Conservation (phyloP, 768 basidiomycete genomes). For the Mycena maculata region DNA sequence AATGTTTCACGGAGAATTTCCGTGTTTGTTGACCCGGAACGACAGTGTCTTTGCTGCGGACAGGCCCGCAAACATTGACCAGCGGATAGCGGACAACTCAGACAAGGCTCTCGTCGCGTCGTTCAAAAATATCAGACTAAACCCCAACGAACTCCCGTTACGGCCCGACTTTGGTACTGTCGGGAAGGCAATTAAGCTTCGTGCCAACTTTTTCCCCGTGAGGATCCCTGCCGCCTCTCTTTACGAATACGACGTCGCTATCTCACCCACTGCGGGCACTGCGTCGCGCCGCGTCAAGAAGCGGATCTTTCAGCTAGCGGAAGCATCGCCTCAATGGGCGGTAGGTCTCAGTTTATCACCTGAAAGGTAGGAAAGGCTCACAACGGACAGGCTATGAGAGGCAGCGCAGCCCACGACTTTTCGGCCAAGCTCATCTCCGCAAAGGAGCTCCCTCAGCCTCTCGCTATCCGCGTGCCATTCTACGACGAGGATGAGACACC, state of each 20-base stretch:
- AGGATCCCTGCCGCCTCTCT: conserved; percentile 59
- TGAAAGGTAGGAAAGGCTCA: conserved; percentile 44
- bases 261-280: conserved; percentile 62
- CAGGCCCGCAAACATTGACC: conserved; percentile 53
- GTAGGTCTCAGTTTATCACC: conserved; percentile 56
- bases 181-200: conserved; percentile 61
- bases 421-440: conserved; percentile 63
- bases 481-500: conserved; percentile 62
- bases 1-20: background rate
- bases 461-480: conserved; percentile 56
- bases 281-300: conserved; percentile 64
- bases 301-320: conserved; percentile 74
- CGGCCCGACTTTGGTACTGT: conserved; percentile 68
- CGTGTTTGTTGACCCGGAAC: background rate
- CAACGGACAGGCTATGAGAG: background rate
- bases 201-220: conserved; percentile 79
- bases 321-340: conserved; percentile 61
- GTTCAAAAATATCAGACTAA: conserved; percentile 47
- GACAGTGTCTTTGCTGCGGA: conserved; percentile 55
- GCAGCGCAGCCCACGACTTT: conserved; percentile 66
- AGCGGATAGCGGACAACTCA: conserved; percentile 54
- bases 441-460: conserved; percentile 57
- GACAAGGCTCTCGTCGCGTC: conserved; percentile 55
- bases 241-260: conserved; percentile 72
- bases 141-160: conserved; percentile 60